Conservation (phyloP, 176 grass and related monocot genomes). For the Chrysopogon serrulatus region DNA sequence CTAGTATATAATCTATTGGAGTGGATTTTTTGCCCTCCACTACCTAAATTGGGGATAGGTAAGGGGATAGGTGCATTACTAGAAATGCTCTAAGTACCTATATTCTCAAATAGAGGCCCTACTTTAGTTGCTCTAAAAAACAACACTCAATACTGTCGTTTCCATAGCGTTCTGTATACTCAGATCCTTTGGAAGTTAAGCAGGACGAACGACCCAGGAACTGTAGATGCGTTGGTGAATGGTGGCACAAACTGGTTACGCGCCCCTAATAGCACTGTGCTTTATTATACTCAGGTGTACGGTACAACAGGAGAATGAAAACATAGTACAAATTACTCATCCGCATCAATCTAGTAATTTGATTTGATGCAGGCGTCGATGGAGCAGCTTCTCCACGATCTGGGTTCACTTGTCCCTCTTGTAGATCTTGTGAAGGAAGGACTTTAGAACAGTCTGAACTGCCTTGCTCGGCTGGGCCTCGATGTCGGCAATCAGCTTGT, state of each 20-base stretch:
- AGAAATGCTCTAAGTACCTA: too few species aligned
- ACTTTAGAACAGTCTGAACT: slow-evolving; percentile 79
- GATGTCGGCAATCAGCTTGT: slow-evolving; percentile 65
- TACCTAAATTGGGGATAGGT: too few species aligned
- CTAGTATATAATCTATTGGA: too few species aligned
- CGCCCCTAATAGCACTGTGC: neutral
- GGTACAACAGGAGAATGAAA: neutral
- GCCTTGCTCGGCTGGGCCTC: slow-evolving; percentile 74
- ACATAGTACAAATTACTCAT: neutral
- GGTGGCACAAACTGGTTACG: neutral
- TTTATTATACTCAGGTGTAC: neutral
- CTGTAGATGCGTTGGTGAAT: neutral
- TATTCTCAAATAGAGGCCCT: too few species aligned
- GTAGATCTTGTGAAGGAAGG: slow-evolving; percentile 95
- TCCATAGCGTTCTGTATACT: too few species aligned
- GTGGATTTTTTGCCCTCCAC: too few species aligned
- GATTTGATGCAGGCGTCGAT: neutral
- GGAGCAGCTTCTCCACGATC: slow-evolving; percentile 9
- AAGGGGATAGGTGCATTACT: too few species aligned
- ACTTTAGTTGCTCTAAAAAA: too few species aligned
- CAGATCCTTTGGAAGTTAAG: neutral
- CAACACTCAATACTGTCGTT: neutral
- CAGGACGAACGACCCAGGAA: neutral
- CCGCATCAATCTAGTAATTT: neutral
- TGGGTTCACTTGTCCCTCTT: slow-evolving; percentile 70